Conservation (phyloP, 371 early-diverging fungal genomes). For the Chytridiales sp. region DNA sequence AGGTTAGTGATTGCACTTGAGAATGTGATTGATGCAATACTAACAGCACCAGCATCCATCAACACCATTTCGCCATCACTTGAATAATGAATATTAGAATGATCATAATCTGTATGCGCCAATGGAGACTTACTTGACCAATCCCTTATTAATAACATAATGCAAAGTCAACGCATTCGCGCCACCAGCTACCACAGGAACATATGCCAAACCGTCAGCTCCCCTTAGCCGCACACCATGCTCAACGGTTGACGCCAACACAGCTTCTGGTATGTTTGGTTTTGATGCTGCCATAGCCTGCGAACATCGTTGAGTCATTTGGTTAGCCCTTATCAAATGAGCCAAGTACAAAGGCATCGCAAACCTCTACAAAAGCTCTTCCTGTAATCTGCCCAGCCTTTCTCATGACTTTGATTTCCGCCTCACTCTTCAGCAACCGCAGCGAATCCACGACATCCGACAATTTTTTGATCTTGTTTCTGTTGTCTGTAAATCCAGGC, state of each 20-base stretch:
- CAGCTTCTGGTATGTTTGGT: constrained; percentile 72
- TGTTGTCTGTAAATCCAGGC: constrained; percentile 8
- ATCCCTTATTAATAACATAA: constrained; percentile 85
- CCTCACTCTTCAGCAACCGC: constrained; percentile 72
- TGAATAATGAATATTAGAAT: constrained; percentile 1
- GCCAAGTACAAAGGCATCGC: constrained; percentile 11
- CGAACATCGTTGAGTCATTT: constrained; percentile 1
- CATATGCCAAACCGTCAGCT: constrained; percentile 82
- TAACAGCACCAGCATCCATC: constrained; percentile 87
- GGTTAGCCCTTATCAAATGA: background rate
- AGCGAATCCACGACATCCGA: constrained; percentile 66
- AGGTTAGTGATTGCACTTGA: background rate
- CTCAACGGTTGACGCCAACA: constrained; percentile 77
- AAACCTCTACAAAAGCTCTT: constrained; percentile 64
- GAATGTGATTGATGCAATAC: constrained; percentile 6
- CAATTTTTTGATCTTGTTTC: constrained; percentile 13
- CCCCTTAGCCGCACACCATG: constrained; percentile 70
- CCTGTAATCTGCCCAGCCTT: constrained; percentile 74
- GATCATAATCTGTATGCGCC: background rate
- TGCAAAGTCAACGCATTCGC: constrained; percentile 88
- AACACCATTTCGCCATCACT: constrained; percentile 84
- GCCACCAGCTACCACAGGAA: constrained; percentile 96
- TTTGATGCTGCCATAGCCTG: constrained; percentile 55
- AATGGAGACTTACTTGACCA: constrained; percentile 45
- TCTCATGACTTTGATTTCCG: constrained; percentile 78